Conservation (phyloP, 257 asterid species). For the Phtheirospermum japonicum region DNA sequence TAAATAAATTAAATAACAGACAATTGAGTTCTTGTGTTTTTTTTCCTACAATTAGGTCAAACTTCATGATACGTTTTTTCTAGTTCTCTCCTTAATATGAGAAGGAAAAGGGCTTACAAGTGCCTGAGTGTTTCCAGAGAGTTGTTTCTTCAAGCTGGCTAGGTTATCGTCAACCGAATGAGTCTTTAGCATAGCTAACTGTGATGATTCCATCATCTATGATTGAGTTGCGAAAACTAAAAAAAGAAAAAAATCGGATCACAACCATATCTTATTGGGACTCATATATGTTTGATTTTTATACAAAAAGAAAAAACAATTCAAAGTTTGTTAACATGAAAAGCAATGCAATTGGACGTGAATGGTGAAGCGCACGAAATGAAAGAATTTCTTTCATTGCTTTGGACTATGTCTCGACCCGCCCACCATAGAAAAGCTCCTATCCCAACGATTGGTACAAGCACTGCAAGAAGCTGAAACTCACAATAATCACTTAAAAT, state of each 20-base stretch:
- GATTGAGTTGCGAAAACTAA: too few species aligned
- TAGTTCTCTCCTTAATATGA: neutral
- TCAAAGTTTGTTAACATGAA: neutral
- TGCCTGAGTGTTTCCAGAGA: conserved; percentile 77
- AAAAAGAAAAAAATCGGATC: too few species aligned
- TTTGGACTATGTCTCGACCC: conserved; percentile 78
- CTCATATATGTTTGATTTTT: too few species aligned
- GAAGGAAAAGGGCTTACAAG: neutral
- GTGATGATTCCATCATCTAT: too few species aligned
- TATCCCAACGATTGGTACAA: conserved; percentile 78
- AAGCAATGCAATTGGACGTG: conserved; percentile 1
- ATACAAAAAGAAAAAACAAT: too few species aligned
- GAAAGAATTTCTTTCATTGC: conserved; percentile 54
- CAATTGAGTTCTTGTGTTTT: too few species aligned
- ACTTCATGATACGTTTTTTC: too few species aligned
- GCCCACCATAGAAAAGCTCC: conserved; percentile 99
- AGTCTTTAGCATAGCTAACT: conserved; percentile 89
- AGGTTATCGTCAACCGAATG: conserved; percentile 95
- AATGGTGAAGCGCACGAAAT: conserved; percentile 15
- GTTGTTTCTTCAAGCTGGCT: conserved; percentile 65
- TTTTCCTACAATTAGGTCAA: too few species aligned
- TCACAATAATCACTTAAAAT: conserved; percentile 2
- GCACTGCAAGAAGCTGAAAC: conserved; percentile 73
- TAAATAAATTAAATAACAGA: neutral
- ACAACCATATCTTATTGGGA: too few species aligned